Evolutionary conservation across 139 green algal genomes (phyloP).

Genomic region (Desmodesmus armatus): DNA sequence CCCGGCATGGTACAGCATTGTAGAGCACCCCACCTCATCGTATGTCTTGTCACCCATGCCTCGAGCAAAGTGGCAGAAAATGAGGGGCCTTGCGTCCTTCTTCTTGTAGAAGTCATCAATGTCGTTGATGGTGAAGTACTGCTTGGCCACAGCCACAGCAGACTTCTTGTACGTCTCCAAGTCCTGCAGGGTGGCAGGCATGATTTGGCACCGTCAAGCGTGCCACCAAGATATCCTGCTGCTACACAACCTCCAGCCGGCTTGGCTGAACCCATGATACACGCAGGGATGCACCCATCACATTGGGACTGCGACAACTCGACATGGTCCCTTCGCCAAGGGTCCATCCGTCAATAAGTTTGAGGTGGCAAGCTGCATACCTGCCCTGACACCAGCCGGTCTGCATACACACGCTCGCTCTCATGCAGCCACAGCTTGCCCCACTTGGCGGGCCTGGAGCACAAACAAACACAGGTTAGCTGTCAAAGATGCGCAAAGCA

Average conservation of each 20-base stretch:
- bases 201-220: neutral
- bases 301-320: too few species aligned
- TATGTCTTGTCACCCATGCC: constrained; percentile 82
- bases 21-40: constrained; percentile 73
- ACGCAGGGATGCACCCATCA: too few species aligned
- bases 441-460: constrained; percentile 74
- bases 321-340: too few species aligned
- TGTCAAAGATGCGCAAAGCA: too few species aligned
- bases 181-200: constrained; percentile 70
- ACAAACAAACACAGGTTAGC: too few species aligned
- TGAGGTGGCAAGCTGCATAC: too few species aligned
- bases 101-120: constrained; percentile 92
- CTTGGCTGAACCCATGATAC: too few species aligned
- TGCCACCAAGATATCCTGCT: too few species aligned
- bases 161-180: constrained; percentile 86
- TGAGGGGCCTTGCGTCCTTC: constrained; percentile 80
- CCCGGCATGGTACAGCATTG: too few species aligned
- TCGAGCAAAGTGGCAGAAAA: constrained; percentile 91
- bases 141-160: constrained; percentile 78
- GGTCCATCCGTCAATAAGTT: neutral
- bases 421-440: constrained; percentile 92
- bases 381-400: constrained; percentile 73
- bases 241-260: too few species aligned
- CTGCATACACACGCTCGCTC: constrained; percentile 87
- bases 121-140: constrained; percentile 76